These are phyloP conservation scores for Parietichytrium sp. DNA, from an alignment of 108 stramenopile genomes.

Conservation along the genomic window DNA sequence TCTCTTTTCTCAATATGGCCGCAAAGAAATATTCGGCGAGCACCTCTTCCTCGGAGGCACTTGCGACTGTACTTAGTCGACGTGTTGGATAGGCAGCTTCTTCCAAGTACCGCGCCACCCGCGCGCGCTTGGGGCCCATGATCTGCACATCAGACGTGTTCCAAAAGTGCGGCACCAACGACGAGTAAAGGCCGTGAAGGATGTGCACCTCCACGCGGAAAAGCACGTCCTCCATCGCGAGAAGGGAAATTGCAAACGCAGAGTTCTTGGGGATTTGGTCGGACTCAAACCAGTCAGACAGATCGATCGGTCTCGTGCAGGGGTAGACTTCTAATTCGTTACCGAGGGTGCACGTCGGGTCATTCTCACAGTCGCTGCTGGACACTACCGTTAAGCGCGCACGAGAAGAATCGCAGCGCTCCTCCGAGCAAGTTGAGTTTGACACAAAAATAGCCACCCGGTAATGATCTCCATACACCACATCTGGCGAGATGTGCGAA, in stretches of 20 bases:
- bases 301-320: conserved; percentile 66
- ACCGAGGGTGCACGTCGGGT: neutral
- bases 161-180: conserved; percentile 63
- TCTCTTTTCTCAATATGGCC: conserved; percentile 25
- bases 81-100: neutral
- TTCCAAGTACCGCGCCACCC: conserved; percentile 8
- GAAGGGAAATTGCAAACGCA: conserved; percentile 65
- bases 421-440: conserved; percentile 65
- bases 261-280: conserved; percentile 60
- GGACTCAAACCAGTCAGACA: conserved; percentile 67
- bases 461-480: conserved; percentile 72
- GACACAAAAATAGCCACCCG: conserved; percentile 68
- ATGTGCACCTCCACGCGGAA: conserved; percentile 74
- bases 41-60: neutral
- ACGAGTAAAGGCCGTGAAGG: conserved; percentile 65
- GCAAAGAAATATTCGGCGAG: conserved; percentile 9
- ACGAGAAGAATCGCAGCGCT: conserved; percentile 57
- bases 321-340: conserved; percentile 62
- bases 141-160: conserved; percentile 65
- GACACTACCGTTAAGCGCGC: conserved; percentile 46
- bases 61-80: neutral
- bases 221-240: conserved; percentile 72
- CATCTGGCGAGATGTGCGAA: conserved; percentile 59
- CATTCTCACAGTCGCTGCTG: neutral
- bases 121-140: conserved; percentile 51